Conservation (phyloP, 1,284 basidiomycete genomes). For the Cystobasidiaceae sp. region DNA sequence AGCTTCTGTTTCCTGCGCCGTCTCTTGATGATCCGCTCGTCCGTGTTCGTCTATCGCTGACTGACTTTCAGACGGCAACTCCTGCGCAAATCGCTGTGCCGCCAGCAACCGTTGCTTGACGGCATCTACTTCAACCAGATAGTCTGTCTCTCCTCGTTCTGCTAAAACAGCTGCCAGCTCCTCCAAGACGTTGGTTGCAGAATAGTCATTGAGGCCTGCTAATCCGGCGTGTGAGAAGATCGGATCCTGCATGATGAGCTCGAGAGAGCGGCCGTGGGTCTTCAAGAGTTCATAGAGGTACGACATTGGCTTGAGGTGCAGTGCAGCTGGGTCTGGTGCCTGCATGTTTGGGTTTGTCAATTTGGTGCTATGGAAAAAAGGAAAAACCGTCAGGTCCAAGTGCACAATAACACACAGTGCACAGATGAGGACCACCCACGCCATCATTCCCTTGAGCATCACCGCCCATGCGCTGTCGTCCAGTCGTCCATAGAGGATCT, state of each 20-base stretch:
- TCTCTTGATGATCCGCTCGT: too few relatives aligned
- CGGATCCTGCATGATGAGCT: conserved; percentile 31
- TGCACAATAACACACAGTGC: neutral
- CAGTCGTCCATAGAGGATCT: conserved; percentile 17
- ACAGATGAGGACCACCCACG: conserved; percentile 26
- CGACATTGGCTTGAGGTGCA: conserved; percentile 32
- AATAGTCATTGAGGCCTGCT: conserved; percentile 31
- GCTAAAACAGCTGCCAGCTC: conserved; percentile 31
- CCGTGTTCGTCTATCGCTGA: too few relatives aligned
- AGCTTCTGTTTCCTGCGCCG: neutral
- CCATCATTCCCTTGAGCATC: conserved; percentile 40
- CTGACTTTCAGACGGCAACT: neutral
- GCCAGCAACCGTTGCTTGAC: neutral
- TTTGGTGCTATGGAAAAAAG: conserved; percentile 10
- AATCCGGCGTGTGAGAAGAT: conserved; percentile 30
- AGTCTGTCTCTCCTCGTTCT: conserved; percentile 10
- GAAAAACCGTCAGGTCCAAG: too few relatives aligned
- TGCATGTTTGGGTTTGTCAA: conserved; percentile 20
- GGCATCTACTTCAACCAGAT: conserved; percentile 4
- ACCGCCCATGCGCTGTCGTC: conserved; percentile 38
- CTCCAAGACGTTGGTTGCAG: conserved; percentile 16
- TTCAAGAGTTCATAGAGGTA: conserved; percentile 11
- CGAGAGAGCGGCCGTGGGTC: conserved; percentile 28
- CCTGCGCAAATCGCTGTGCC: neutral
- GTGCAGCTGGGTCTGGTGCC: conserved; percentile 31